These are phyloP conservation scores for Debaryomyces subglobosus DNA, from an alignment of 1,139 yeast species.

Conservation along the genomic window DNA sequence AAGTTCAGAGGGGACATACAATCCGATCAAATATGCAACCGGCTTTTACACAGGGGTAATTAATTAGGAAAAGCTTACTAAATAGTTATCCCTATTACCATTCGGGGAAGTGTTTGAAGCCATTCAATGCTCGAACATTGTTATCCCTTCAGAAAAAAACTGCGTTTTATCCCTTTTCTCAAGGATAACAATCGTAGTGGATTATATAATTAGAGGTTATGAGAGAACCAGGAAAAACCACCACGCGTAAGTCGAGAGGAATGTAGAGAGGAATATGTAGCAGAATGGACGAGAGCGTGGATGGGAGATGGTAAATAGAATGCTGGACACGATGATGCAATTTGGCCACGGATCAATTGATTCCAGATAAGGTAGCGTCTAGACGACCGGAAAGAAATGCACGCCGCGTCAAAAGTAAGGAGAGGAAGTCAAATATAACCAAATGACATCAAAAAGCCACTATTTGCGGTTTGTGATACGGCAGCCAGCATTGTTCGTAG, in stretches of 20 bases:
- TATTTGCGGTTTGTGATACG: background rate
- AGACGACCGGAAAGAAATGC: background rate
- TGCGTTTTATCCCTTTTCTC: background rate
- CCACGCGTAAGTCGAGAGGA: background rate
- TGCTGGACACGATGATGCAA: background rate
- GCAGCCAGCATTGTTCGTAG: background rate
- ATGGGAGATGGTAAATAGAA: background rate
- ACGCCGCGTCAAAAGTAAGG: background rate
- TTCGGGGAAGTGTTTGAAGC: conserved; percentile 7
- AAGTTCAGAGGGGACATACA: background rate
- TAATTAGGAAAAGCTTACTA: background rate
- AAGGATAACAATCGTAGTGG: background rate
- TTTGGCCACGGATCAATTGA: background rate
- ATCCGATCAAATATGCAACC: background rate
- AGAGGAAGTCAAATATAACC: background rate
- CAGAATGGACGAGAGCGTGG: background rate
- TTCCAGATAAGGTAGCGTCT: background rate
- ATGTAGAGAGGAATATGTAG: background rate
- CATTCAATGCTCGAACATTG: background rate
- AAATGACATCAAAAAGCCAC: background rate
- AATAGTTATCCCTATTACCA: conserved; percentile 2
- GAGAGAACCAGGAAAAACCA: background rate
- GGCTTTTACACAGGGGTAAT: background rate
- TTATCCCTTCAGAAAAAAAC: conserved; percentile 3
- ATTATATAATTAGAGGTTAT: conserved; percentile 1